Evolutionary conservation across 352 stramenopile species (phyloP).

Genomic region (Pythium utonaiense): DNA sequence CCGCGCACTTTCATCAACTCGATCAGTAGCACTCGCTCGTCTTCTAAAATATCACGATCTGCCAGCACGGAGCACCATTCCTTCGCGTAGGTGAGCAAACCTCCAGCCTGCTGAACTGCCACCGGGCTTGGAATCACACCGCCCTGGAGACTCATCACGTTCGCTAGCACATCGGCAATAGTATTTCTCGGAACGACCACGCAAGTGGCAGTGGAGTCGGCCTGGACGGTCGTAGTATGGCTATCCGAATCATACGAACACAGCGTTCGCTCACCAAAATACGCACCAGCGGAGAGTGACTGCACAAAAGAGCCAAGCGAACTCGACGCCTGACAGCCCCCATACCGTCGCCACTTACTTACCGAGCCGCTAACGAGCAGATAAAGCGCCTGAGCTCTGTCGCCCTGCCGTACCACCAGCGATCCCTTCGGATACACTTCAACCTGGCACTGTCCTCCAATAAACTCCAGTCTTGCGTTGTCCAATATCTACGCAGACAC

Average conservation of each 20-base stretch:
- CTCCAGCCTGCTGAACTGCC: neutral
- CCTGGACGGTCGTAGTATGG: neutral
- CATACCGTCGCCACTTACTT: neutral
- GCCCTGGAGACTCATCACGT: neutral
- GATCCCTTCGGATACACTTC: neutral
- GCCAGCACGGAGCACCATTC: neutral
- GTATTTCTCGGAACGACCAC: neutral
- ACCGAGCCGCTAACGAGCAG: neutral
- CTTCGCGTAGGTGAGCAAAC: neutral
- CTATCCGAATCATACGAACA: neutral
- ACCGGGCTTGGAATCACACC: neutral
- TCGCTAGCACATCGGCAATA: neutral
- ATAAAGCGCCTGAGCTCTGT: neutral
- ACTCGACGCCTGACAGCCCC: neutral
- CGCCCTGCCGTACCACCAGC: neutral
- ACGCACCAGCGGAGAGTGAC: neutral
- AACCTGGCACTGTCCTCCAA: neutral
- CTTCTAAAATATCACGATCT: neutral
- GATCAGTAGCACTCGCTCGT: neutral
- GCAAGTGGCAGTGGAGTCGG: neutral
- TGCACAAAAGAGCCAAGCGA: neutral
- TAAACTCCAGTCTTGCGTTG: neutral
- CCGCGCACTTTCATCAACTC: neutral
- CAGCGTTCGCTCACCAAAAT: conserved; percentile 1
- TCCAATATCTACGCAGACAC: neutral